A percentile compares a stretch with the other conserved stretches of the same genome.
Evolutionary conservation across 306 rosid species (phyloP).

Genomic region (Medicago lupulina): DNA sequence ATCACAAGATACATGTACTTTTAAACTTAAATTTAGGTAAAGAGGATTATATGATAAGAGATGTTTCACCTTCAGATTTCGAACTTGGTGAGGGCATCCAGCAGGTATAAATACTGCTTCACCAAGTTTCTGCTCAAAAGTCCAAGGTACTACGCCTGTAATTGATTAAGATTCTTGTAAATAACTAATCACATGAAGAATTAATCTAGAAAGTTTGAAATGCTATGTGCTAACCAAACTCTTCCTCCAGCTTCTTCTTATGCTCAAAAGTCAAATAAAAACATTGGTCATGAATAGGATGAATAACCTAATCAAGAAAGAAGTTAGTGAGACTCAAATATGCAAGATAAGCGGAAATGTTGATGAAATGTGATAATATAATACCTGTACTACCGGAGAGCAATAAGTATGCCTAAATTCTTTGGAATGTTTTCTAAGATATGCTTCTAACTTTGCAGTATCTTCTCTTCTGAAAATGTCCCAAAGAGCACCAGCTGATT

Average conservation of each 20-base stretch:
- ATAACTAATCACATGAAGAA: neutral
- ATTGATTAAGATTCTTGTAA: slow-evolving; percentile 20
- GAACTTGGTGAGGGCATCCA: slow-evolving; percentile 85
- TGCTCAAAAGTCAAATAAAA: slow-evolving; percentile 73
- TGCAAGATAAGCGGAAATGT: slow-evolving; percentile 12
- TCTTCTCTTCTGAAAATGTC: slow-evolving; percentile 80
- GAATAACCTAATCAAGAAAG: slow-evolving; percentile 54
- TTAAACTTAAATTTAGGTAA: neutral
- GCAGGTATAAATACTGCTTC: slow-evolving; percentile 87
- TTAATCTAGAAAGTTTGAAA: slow-evolving; percentile 3
- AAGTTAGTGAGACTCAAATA: slow-evolving; percentile 1
- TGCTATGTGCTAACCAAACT: slow-evolving; percentile 58
- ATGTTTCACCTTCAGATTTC: slow-evolving; percentile 68
- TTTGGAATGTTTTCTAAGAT: slow-evolving; percentile 58
- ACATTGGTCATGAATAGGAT: slow-evolving; percentile 78
- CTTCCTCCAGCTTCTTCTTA: slow-evolving; percentile 70
- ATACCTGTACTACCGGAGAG: slow-evolving; percentile 61
- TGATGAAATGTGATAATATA: neutral
- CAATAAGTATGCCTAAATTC: slow-evolving; percentile 76
- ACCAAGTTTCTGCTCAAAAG: slow-evolving; percentile 71
- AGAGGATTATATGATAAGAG: neutral
- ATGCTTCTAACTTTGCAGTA: slow-evolving; percentile 60
- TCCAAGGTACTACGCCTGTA: slow-evolving; percentile 76
- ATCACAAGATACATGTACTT: neutral
- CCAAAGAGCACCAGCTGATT: slow-evolving; percentile 71